A percentile compares a stretch with the other conserved stretches of the same genome.
Conservation (phyloP, 805 yeast species). For the Teunomyces panamensis region DNA sequence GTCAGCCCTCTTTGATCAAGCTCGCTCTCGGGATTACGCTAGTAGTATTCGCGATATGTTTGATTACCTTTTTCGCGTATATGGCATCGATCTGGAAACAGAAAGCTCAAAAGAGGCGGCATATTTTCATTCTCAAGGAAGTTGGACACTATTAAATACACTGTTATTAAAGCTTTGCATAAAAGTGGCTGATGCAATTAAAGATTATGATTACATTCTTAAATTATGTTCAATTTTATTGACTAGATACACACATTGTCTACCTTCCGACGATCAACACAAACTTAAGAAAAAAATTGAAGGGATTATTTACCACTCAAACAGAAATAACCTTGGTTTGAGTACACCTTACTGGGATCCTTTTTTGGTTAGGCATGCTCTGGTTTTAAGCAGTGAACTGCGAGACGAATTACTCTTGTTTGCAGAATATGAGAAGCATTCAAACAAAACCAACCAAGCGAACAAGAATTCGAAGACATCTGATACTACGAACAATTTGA, state of each 20-base stretch:
- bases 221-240: constrained; percentile 54
- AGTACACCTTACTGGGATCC: constrained; percentile 69
- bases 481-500: constrained; percentile 9
- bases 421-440: constrained; percentile 18
- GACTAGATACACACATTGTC: constrained; percentile 51
- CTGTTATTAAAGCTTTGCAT: constrained; percentile 52
- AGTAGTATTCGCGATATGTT: constrained; percentile 39
- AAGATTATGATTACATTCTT: constrained; percentile 38
- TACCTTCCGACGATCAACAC: constrained; percentile 59
- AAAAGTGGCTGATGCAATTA: constrained; percentile 49
- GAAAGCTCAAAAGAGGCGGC: constrained; percentile 26
- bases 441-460: constrained; percentile 1
- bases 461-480: background rate
- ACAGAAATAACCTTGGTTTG: constrained; percentile 22
- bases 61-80: constrained; percentile 47
- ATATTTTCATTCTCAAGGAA: constrained; percentile 17
- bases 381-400: constrained; percentile 22
- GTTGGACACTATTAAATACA: constrained; percentile 59
- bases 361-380: constrained; percentile 52
- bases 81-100: constrained; percentile 47
- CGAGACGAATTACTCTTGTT: constrained; percentile 44
- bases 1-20: background rate
- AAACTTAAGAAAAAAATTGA: constrained; percentile 34
- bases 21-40: constrained; percentile 8
- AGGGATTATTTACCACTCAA: constrained; percentile 16